Evolutionary conservation across 2,329 filamentous ascomycete species (phyloP).

Genomic region (Mycosphaerella sp.): DNA sequence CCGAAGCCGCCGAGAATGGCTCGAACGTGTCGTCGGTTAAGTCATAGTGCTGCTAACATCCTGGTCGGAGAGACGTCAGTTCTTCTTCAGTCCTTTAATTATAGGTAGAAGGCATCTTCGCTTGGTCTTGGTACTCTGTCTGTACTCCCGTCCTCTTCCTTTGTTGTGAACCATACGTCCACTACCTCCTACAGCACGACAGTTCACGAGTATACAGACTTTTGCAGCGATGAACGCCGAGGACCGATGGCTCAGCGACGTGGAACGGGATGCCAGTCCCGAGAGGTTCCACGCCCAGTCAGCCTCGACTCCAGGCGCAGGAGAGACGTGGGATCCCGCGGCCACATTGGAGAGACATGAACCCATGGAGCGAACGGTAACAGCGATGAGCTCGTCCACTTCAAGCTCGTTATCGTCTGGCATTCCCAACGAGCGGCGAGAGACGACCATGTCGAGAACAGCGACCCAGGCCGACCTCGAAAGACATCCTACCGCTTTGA

Average conservation of each 20-base stretch:
- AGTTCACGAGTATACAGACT: neutral
- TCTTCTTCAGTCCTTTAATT: too few species aligned
- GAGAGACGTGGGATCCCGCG: slow-evolving; percentile 6
- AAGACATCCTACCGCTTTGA: slow-evolving; percentile 62
- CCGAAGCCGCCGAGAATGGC: neutral
- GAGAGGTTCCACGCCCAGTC: slow-evolving; percentile 27
- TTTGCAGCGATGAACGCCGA: slow-evolving; percentile 48
- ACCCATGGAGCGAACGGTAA: slow-evolving; percentile 53
- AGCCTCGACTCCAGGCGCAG: slow-evolving; percentile 40
- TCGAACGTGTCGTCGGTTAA: slow-evolving; percentile 2
- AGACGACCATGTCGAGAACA: slow-evolving; percentile 51
- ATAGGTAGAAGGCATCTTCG: neutral
- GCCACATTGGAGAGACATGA: slow-evolving; percentile 32
- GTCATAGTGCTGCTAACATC: slow-evolving; percentile 1
- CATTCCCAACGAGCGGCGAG: slow-evolving; percentile 33
- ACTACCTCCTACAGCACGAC: neutral
- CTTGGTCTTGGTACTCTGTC: neutral
- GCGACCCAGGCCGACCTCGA: slow-evolving; percentile 60
- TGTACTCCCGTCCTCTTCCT: neutral
- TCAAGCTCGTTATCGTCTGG: slow-evolving; percentile 37
- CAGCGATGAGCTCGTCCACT: slow-evolving; percentile 45
- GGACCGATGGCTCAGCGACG: slow-evolving; percentile 49
- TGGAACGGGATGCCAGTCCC: slow-evolving; percentile 51
- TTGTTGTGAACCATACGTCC: neutral
- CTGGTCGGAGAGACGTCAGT: neutral